Conservation (phyloP, 768 basidiomycete genomes). For the Leccinum subtestaceum region DNA sequence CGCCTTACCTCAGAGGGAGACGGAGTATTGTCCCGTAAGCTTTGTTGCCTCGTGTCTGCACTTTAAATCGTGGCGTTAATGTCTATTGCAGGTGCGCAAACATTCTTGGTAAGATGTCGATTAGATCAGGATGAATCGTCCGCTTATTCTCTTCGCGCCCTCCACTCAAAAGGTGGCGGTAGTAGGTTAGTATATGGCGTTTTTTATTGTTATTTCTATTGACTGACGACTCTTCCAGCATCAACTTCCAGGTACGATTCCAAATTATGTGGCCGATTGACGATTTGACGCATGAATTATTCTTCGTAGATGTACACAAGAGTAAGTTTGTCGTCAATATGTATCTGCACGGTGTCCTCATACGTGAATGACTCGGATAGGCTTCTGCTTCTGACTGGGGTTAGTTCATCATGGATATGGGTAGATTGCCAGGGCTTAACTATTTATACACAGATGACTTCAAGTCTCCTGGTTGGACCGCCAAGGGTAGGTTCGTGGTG, state of each 20-base stretch:
- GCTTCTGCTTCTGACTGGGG: conserved; percentile 73
- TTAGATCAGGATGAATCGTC: neutral
- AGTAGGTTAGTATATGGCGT: conserved; percentile 43
- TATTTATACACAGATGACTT: conserved; percentile 52
- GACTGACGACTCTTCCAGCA: conserved; percentile 37
- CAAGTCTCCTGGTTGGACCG: conserved; percentile 67
- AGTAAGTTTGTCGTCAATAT: conserved; percentile 27
- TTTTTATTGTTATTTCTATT: neutral
- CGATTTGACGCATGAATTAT: neutral
- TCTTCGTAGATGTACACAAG: conserved; percentile 59
- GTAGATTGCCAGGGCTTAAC: neutral
- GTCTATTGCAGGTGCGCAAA: conserved; percentile 53
- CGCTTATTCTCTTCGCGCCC: neutral
- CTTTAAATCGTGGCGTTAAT: neutral
- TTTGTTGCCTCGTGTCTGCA: neutral
- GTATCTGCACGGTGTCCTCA: neutral
- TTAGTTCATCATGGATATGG: conserved; percentile 26
- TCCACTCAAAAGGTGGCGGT: conserved; percentile 42
- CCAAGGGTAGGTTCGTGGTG: conserved; percentile 42
- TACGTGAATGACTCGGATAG: conserved; percentile 24
- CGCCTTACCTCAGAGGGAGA: conserved; percentile 58
- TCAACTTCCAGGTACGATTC: conserved; percentile 56
- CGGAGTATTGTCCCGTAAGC: conserved; percentile 66
- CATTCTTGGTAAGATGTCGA: conserved; percentile 43
- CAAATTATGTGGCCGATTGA: neutral